A percentile compares a stretch with the other conserved stretches of the same genome.
phyloP scores from a whole-genome alignment of 2,329 filamentous ascomycete species.

The Diaporthe vaccinii region DNA sequence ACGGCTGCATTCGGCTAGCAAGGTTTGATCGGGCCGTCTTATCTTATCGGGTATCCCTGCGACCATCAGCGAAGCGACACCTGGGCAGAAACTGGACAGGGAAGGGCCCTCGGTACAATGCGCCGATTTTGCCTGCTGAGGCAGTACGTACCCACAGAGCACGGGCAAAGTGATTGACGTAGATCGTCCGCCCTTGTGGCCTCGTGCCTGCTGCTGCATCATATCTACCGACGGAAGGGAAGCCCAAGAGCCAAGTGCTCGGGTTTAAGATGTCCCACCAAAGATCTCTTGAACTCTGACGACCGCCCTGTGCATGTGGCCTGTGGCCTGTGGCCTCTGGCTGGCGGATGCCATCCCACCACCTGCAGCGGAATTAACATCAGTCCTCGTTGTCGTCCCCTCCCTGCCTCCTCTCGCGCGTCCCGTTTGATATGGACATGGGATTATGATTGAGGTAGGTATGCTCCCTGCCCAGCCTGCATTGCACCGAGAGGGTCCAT shows the following conservation, averaged over 20 bases:
- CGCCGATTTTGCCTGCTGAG: constrained; percentile 11
- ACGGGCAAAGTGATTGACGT: constrained; percentile 21
- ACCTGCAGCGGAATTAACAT: constrained; percentile 1
- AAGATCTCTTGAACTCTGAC: constrained; percentile 7
- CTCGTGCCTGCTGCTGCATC: background rate
- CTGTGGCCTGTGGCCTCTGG: background rate
- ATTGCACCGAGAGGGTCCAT: constrained; percentile 21
- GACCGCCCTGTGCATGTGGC: no score
- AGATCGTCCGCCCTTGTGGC: background rate
- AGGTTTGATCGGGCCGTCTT: constrained; percentile 26
- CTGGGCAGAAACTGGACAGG: background rate
- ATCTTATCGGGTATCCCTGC: constrained; percentile 24
- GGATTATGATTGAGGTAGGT: background rate
- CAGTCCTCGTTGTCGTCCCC: background rate
- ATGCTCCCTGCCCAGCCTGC: background rate
- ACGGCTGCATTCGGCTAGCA: constrained; percentile 23
- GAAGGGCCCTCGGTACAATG: constrained; percentile 8
- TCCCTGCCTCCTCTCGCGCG: no score
- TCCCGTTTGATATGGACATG: background rate
- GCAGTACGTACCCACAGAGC: background rate
- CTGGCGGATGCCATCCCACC: background rate
- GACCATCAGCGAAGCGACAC: background rate
- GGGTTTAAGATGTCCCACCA: constrained; percentile 28
- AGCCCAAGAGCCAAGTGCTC: background rate
- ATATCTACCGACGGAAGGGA: constrained; percentile 30